Conservation (phyloP, 148 eudicot species). For the Suaeda aralocaspica region DNA sequence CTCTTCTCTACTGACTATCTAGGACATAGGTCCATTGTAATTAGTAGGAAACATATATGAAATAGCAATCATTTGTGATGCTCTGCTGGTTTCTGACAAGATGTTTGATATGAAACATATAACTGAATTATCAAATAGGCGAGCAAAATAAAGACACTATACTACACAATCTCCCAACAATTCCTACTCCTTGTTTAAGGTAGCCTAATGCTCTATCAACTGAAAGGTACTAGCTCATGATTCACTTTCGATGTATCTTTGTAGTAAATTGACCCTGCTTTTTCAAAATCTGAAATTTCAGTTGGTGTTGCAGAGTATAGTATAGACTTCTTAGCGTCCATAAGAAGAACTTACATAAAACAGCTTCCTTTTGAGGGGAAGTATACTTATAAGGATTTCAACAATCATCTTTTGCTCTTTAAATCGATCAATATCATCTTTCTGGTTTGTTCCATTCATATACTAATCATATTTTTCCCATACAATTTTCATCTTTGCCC, state of each 20-base stretch:
- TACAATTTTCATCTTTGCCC: constrained; percentile 24
- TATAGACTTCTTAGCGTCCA: constrained; percentile 54
- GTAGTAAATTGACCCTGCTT: constrained; percentile 50
- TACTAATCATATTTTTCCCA: constrained; percentile 39
- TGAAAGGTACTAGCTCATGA: background rate
- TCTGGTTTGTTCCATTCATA: constrained; percentile 34
- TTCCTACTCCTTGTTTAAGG: background rate
- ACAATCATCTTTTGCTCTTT: constrained; percentile 51
- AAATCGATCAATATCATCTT: constrained; percentile 25
- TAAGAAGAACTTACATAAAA: constrained; percentile 57
- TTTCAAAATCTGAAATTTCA: constrained; percentile 65
- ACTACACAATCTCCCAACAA: background rate
- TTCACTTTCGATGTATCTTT: background rate
- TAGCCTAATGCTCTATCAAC: background rate
- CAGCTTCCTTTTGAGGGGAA: constrained; percentile 67
- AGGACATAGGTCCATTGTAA: too few relatives aligned
- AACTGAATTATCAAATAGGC: background rate
- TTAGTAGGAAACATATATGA: too few relatives aligned
- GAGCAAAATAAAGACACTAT: background rate
- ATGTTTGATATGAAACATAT: background rate
- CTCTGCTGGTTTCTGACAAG: background rate
- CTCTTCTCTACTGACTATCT: background rate
- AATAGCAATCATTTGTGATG: background rate
- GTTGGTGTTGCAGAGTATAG: constrained; percentile 54
- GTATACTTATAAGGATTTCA: constrained; percentile 61